Percentiles rank a stretch among this genome's conserved stretches.
Evolutionary conservation across 495 filamentous ascomycete genomes (phyloP).

Genomic region (Penicillium subrubescens): DNA sequence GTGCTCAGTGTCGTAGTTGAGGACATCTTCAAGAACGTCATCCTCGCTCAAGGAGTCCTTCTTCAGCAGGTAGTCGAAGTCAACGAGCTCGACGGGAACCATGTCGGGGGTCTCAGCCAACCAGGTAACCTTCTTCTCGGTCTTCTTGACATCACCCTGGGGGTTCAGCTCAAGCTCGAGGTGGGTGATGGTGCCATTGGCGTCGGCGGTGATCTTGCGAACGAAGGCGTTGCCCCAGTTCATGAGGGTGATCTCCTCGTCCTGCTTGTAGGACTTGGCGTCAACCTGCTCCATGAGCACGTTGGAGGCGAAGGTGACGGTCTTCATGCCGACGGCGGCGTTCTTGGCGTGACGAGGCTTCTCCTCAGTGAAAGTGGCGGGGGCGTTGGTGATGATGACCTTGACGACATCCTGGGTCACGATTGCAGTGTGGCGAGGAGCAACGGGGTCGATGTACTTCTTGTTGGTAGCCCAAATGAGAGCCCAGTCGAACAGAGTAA

Average conservation of each 20-base stretch:
- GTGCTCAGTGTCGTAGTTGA: conserved; percentile 75
- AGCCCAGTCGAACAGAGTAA: conserved; percentile 89
- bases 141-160: conserved; percentile 86
- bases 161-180: conserved; percentile 81
- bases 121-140: conserved; percentile 96
- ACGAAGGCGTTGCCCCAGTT: conserved; percentile 93
- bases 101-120: conserved; percentile 76
- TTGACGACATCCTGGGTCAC: conserved; percentile 65
- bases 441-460: conserved; percentile 89
- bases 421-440: conserved; percentile 83
- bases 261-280: conserved; percentile 74
- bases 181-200: conserved; percentile 58
- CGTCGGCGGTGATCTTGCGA: conserved; percentile 65
- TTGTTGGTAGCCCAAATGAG: conserved; percentile 94
- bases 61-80: conserved; percentile 90
- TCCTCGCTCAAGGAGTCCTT: conserved; percentile 87
- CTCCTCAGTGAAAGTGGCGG: conserved; percentile 66
- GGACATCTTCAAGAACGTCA: conserved; percentile 77
- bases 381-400: conserved; percentile 68
- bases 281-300: conserved; percentile 86
- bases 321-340: conserved; percentile 78
- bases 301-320: conserved; percentile 70
- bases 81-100: conserved; percentile 79
- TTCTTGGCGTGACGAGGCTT: conserved; percentile 89
- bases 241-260: conserved; percentile 95